phyloP scores from a whole-genome alignment of 148 eudicot species.

The Chenopodium berlandieri region DNA sequence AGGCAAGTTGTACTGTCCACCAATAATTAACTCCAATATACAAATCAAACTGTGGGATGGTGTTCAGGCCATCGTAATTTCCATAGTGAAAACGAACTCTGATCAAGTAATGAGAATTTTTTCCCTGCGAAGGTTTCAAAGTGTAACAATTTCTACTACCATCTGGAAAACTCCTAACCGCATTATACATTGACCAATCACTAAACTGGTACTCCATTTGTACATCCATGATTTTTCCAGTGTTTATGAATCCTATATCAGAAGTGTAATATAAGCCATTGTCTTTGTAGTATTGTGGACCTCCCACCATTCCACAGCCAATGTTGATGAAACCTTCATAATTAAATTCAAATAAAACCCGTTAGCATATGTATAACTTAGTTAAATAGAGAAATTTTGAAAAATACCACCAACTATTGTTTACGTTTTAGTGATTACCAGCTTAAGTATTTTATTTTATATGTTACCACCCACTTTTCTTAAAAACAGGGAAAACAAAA shows the following conservation, averaged over 20 bases:
- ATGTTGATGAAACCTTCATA: conserved; percentile 16
- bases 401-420: too few relatives aligned
- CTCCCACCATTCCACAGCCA: not conserved
- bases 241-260: conserved; percentile 9
- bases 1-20: not conserved
- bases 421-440: too few relatives aligned
- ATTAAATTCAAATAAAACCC: too few relatives aligned
- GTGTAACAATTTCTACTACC: conserved; percentile 23
- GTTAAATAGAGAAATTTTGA: too few relatives aligned
- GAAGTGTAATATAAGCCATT: not conserved
- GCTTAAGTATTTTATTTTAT: too few relatives aligned
- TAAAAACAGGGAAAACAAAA: too few relatives aligned
- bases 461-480: too few relatives aligned
- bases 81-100: conserved; percentile 15
- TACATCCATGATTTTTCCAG: not conserved
- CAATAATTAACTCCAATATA: conserved; percentile 23
- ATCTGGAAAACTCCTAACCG: conserved; percentile 23
- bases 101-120: conserved; percentile 1
- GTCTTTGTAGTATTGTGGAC: not conserved
- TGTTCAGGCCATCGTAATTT: conserved; percentile 11
- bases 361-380: too few relatives aligned
- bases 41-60: not conserved
- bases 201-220: too few relatives aligned
- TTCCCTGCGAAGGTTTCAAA: conserved; percentile 9
- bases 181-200: not conserved